A percentile compares a stretch with the other conserved stretches of the same genome.
Evolutionary conservation across 768 basidiomycete species (phyloP).

Genomic region (Suillus brevipes): DNA sequence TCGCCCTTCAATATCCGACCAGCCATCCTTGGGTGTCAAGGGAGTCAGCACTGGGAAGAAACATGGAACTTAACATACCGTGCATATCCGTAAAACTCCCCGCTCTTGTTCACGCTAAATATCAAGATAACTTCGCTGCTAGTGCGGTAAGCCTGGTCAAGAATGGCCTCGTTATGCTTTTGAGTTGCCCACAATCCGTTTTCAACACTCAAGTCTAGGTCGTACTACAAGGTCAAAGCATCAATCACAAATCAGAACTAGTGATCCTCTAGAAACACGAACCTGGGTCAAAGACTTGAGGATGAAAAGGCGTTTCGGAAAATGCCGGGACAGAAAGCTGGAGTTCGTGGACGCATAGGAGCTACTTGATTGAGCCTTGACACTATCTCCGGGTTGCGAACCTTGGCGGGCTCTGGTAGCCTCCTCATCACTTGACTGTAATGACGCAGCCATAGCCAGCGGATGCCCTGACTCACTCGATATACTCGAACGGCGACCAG

Average conservation of each 20-base stretch:
- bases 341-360: conserved; percentile 84
- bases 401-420: background rate
- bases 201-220: conserved; percentile 78
- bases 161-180: conserved; percentile 84
- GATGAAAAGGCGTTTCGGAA: conserved; percentile 90
- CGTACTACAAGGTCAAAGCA: conserved; percentile 47
- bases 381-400: conserved; percentile 12
- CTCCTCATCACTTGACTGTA: conserved; percentile 43
- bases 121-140: conserved; percentile 85
- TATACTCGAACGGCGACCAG: conserved; percentile 13
- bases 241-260: background rate
- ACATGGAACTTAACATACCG: conserved; percentile 45
- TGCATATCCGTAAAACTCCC: conserved; percentile 94
- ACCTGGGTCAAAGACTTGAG: conserved; percentile 86
- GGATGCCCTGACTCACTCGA: conserved; percentile 12
- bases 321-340: conserved; percentile 70
- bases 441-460: conserved; percentile 31
- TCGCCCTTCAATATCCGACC: conserved; percentile 59
- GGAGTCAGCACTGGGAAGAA: conserved; percentile 6
- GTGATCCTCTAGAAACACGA: conserved; percentile 18
- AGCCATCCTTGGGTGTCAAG: conserved; percentile 55
- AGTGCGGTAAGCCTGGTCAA: conserved; percentile 93
- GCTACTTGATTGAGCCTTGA: conserved; percentile 45
- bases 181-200: conserved; percentile 91
- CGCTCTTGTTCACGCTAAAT: conserved; percentile 91